These are phyloP conservation scores for Aspergillus sp. DNA, from an alignment of 2,329 filamentous ascomycete genomes.

Conservation along the genomic window DNA sequence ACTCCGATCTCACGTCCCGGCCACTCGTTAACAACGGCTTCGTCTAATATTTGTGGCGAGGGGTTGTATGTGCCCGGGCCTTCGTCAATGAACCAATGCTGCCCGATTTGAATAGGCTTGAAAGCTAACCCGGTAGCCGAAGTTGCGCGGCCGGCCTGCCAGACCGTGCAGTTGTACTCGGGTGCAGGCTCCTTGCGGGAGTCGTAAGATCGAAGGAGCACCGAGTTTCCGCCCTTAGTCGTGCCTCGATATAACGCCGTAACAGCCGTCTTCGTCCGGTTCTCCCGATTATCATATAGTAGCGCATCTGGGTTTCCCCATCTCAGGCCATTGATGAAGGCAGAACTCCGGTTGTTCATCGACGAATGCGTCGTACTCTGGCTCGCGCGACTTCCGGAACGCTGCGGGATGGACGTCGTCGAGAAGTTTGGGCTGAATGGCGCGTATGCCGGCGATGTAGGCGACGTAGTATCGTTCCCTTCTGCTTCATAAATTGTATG, in stretches of 20 bases:
- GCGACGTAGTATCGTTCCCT: slow-evolving; percentile 68
- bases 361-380: slow-evolving; percentile 66
- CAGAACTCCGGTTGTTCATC: slow-evolving; percentile 53
- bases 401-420: slow-evolving; percentile 41
- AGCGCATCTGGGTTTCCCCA: slow-evolving; percentile 81
- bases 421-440: slow-evolving; percentile 40
- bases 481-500: slow-evolving; percentile 78
- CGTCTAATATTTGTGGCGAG: slow-evolving; percentile 78
- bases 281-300: slow-evolving; percentile 84
- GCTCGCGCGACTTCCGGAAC: slow-evolving; percentile 77
- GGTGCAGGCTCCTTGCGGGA: slow-evolving; percentile 87
- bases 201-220: slow-evolving; percentile 87
- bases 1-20: slow-evolving; percentile 89
- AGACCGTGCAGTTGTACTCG: slow-evolving; percentile 92
- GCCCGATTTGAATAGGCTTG: slow-evolving; percentile 91
- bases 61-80: slow-evolving; percentile 91
- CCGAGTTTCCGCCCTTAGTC: slow-evolving; percentile 64
- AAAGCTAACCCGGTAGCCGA: slow-evolving; percentile 88
- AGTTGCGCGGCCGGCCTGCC: slow-evolving; percentile 95
- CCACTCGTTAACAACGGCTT: slow-evolving; percentile 91
- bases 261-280: slow-evolving; percentile 88
- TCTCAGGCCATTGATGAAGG: slow-evolving; percentile 45
- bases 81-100: slow-evolving; percentile 92
- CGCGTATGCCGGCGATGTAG: slow-evolving; percentile 50
- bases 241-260: slow-evolving; percentile 90